Conservation (phyloP, 1,139 yeast genomes). For the Candida tunisiensis region DNA sequence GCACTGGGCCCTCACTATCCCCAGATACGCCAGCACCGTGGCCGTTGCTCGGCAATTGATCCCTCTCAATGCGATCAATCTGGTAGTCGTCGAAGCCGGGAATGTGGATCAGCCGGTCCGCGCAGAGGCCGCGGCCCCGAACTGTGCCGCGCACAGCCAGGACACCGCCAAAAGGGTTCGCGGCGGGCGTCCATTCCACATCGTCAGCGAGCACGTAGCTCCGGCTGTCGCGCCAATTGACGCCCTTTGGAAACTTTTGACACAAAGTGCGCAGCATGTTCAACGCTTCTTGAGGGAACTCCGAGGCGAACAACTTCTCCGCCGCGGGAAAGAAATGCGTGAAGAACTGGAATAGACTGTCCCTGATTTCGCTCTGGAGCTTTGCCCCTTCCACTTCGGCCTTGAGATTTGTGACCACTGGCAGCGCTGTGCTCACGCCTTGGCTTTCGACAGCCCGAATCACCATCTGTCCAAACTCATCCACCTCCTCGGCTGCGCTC, state of each 20-base stretch:
- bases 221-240: slow-evolving; percentile 84
- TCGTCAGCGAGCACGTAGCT: slow-evolving; percentile 73
- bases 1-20: slow-evolving; percentile 15
- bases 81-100: slow-evolving; percentile 89
- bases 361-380: slow-evolving; percentile 60
- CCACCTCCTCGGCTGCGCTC: slow-evolving; percentile 76
- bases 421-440: slow-evolving; percentile 74
- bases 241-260: slow-evolving; percentile 72
- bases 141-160: slow-evolving; percentile 37
- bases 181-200: slow-evolving; percentile 34
- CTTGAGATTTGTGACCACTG: slow-evolving; percentile 59
- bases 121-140: slow-evolving; percentile 72
- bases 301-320: slow-evolving; percentile 62
- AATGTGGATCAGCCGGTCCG: slow-evolving; percentile 64
- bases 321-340: slow-evolving; percentile 81
- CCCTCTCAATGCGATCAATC: slow-evolving; percentile 33
- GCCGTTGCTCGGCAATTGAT: not conserved
- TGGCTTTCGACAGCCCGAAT: slow-evolving; percentile 80
- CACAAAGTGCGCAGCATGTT: slow-evolving; percentile 63
- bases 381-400: slow-evolving; percentile 62
- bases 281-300: slow-evolving; percentile 45
- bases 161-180: slow-evolving; percentile 1
- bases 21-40: slow-evolving; percentile 11
- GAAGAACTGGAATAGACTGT: slow-evolving; percentile 69
- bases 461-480: slow-evolving; percentile 72